Evolutionary conservation across 2,329 filamentous ascomycete species (phyloP).

Genomic region (Trichoderma koningiopsis): DNA sequence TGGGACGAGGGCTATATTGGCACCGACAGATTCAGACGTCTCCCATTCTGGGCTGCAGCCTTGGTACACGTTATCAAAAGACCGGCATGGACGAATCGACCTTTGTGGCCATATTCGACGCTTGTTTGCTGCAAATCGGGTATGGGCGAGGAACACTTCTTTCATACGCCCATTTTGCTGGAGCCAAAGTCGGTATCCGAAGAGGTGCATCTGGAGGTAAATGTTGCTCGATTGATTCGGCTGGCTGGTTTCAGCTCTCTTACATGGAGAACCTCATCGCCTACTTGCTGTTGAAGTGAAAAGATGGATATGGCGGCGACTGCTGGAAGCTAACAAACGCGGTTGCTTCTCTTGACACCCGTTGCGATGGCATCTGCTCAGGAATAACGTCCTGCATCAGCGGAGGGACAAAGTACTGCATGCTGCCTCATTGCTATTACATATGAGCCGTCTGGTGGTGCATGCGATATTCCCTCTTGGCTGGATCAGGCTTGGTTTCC

Average conservation of each 20-base stretch:
- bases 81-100: not conserved
- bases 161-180: not conserved
- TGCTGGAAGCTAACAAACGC: not conserved
- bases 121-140: not conserved
- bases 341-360: not conserved
- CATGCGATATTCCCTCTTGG: slow-evolving; percentile 2
- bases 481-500: not conserved
- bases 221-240: not conserved
- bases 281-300: not conserved
- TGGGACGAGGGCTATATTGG: not conserved
- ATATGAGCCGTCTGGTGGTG: not conserved
- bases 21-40: not conserved
- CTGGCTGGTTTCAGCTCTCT: not conserved
- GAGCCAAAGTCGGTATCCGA: not conserved
- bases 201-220: not conserved
- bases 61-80: not conserved
- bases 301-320: not conserved
- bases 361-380: not conserved
- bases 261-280: not conserved
- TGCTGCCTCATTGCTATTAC: not conserved
- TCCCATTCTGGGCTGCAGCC: not conserved
- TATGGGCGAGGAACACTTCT: not conserved
- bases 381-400: not conserved
- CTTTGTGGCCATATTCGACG: not conserved
- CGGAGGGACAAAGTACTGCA: not conserved